Evolutionary conservation across 2,329 filamentous ascomycete genomes (phyloP), one percentile per base, ranked within the genome.

Genomic region (Bipolaris gigantea): DNA sequence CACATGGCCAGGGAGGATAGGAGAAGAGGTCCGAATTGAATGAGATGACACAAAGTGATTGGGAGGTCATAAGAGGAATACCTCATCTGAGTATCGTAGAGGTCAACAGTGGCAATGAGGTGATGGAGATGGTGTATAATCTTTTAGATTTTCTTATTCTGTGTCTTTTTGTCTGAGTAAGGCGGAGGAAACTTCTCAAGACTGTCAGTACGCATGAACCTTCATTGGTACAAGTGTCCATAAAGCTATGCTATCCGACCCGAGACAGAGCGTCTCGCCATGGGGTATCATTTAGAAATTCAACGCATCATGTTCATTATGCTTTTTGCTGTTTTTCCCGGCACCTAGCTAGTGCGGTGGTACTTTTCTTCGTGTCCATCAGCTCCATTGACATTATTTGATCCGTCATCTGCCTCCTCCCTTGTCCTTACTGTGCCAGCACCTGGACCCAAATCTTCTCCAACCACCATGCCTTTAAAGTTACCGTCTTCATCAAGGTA

Each of bases 401-500:
- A 41, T 19, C 61, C 61, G n/a, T 64, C 64, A n/a, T 69, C 69
- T 0, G 53, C 63, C 2, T 73, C 72, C 16, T 73, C 72, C 39
- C 73, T 64, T 23, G 50, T 32, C 50, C 72, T 64, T 21, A 76
- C 71, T 0, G 67, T 74, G 2, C 74, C 74, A 2, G 74, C 74
- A 18, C 73, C 73, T 30, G 71, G 70, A 18, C 73, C 73, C 32
- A 76, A 47, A 34, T 64, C 64, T 30, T 60, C 63, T 1, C 66
- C 66, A 46, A 67, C 52, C 3, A 70, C 61, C 45, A 59, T 62
- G 2, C 71, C 73, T 32, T 60, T 64, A 23, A 76, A 75, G 41
- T 75, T 75, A 1, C 74, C 74, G 30, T 75, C 62, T 42, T 72
- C 74, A 53, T 76, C 73, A 41, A 73, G 45, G 69, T 86, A 96